Conservation (phyloP, 208 protist species). For the Angomonas desouzai region DNA sequence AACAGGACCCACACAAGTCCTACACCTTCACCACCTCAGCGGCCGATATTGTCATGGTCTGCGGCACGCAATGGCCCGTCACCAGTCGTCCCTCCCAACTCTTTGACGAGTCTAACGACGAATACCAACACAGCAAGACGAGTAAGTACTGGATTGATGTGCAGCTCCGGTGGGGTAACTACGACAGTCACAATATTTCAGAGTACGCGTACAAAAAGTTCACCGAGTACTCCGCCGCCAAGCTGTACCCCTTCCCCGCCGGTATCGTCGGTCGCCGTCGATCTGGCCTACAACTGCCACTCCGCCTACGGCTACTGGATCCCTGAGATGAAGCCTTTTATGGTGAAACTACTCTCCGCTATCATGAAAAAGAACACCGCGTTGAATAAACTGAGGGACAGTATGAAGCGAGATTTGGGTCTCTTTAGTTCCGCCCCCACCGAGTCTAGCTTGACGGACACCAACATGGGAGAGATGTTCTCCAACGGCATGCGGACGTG, state of each 20-base stretch:
- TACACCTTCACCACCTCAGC: conserved; percentile 92
- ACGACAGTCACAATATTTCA: conserved; percentile 99
- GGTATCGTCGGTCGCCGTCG: conserved; percentile 98
- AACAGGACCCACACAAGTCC: conserved; percentile 94
- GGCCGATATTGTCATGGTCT: conserved; percentile 95
- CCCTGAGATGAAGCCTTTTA: conserved; percentile 96
- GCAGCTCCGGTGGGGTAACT: conserved; percentile 99
- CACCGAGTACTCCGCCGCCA: conserved; percentile 99
- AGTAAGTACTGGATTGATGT: conserved; percentile 99
- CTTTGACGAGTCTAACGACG: conserved; percentile 47
- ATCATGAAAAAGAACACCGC: conserved; percentile 99
- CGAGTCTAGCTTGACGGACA: conserved; percentile 98
- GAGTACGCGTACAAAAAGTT: conserved; percentile 99
- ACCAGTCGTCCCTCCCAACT: conserved; percentile 85
- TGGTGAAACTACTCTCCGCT: conserved; percentile 97
- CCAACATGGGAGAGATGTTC: conserved; percentile 99
- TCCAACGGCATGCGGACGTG: conserved; percentile 98
- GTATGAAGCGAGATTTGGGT: conserved; percentile 99
- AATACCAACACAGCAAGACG: conserved; percentile 69
- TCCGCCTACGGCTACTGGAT: conserved; percentile 99
- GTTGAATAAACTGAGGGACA: conserved; percentile 99
- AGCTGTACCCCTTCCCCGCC: conserved; percentile 99
- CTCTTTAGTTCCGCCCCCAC: conserved; percentile 99
- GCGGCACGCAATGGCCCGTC: conserved; percentile 96
- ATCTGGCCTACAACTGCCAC: conserved; percentile 99